Base-by-base conservation (phyloP, 2,329 filamentous ascomycete species). In the Fusarium tanahbumbuense region DNA sequence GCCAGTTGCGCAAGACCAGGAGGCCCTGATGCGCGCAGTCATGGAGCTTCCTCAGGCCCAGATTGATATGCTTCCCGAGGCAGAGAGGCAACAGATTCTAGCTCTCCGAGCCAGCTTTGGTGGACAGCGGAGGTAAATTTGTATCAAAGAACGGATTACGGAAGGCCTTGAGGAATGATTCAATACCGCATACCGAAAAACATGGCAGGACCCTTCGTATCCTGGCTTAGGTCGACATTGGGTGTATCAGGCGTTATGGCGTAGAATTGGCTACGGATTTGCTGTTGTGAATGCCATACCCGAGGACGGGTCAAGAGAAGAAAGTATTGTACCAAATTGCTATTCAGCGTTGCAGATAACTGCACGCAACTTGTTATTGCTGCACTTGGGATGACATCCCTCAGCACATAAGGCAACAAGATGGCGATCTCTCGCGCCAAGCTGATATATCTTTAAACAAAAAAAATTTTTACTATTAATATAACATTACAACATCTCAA, bases 21-120 rank as follows among this genome's bases (percentile, higher is more conserved):
- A 93, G 49, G 89, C 90, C 45, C 85, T 97, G 56, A 90, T 97
- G 78, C 88, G 92, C 68, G 92, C 94, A 74, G 92, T 98, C 49
- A 85, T 98, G 83, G 88, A 87, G 56, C 89, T 98, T 83, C 88
- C 93, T 4, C 91, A 93, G 75, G 87, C 92, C 62, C 89, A 93
- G 60, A 94, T 98, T 73, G 91, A 95, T 77, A 87, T 89, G 76
- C 83, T 98, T 50, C 89, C 92, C 8, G 91, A 93, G 40, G 87
- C 88, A 22, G 91, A 96, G 76, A 86, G 92, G 56, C 87, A 88
- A 65, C 93, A 98, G 79, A 91, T 98, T 58, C 87, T 97, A 83
- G 85, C 90, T 40, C 83, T 98, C 59, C 86, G 93, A 57, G 89
- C 91, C 70, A 86, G 87, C 58, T 85, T 93, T 73, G 83, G 84